Conservation (phyloP, 2,329 filamentous ascomycete genomes). For the Colletotrichum musae region DNA sequence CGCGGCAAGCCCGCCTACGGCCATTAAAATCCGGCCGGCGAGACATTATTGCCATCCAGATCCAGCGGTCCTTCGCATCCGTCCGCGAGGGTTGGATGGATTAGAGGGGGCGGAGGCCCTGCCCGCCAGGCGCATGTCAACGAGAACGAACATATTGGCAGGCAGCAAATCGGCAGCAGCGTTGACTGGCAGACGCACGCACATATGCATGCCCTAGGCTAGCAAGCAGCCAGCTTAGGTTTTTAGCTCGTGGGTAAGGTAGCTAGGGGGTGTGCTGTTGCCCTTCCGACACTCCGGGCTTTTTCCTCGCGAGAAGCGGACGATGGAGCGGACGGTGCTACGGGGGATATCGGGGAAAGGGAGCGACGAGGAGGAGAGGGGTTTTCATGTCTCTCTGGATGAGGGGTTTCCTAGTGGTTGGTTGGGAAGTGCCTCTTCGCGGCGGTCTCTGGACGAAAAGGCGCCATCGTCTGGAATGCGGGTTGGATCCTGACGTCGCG, state of each 20-base stretch:
- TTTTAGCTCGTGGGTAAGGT: not conserved
- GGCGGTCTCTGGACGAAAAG: not conserved
- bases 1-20: not conserved
- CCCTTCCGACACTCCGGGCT: not conserved
- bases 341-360: not conserved
- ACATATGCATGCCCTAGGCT: not conserved
- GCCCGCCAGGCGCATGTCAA: no score
- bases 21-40: not conserved
- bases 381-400: not conserved
- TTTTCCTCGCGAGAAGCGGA: not conserved
- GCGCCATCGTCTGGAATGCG: conserved; percentile 17
- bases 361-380: no score
- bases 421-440: not conserved
- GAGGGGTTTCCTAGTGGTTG: not conserved
- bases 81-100: not conserved
- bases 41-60: not conserved
- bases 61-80: not conserved
- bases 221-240: not conserved
- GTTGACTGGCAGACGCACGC: not conserved
- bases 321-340: not conserved
- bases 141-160: no score
- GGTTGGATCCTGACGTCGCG: conserved; percentile 15
- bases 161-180: not conserved
- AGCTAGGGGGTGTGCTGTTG: not conserved
- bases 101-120: no score